Conservation (phyloP, 306 rosid genomes). For the Echinosophora koreensis region DNA sequence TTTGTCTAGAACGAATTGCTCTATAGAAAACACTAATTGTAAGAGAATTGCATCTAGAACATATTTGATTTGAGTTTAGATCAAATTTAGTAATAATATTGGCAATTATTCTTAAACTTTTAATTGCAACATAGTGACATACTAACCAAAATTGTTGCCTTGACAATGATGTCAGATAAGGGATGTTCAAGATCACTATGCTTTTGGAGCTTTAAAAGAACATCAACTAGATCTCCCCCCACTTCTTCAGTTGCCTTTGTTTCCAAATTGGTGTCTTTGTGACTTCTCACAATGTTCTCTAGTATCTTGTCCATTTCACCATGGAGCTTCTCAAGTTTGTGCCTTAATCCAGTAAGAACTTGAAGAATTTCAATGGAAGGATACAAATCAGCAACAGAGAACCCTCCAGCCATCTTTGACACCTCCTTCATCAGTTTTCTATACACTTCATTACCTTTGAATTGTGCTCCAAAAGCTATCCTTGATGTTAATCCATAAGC, state of each 20-base stretch:
- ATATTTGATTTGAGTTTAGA: no score
- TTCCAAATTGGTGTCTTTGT: slow-evolving; percentile 1
- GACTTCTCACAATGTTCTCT: slow-evolving; percentile 16
- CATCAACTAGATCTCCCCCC: slow-evolving; percentile 43
- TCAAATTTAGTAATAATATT: no score
- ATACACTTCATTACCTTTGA: neutral
- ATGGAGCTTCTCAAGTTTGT: neutral
- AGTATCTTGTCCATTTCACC: neutral
- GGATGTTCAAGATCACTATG: slow-evolving; percentile 28
- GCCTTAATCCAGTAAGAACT: slow-evolving; percentile 34
- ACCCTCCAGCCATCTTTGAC: neutral
- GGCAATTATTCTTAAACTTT: no score
- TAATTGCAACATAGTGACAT: neutral
- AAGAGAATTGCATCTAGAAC: no score
- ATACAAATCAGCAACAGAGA: slow-evolving; percentile 46
- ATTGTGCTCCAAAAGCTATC: slow-evolving; percentile 14
- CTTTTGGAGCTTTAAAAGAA: slow-evolving; percentile 35
- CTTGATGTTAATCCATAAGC: neutral
- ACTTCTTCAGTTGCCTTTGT: neutral
- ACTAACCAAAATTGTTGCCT: slow-evolving; percentile 42
- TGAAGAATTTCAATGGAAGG: slow-evolving; percentile 46
- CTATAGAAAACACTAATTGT: no score
- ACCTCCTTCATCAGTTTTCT: slow-evolving; percentile 29
- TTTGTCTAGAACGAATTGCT: no score
- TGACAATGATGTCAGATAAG: neutral